Evolutionary conservation across 2,329 filamentous ascomycete genomes (phyloP).

Genomic region (Talaromyces pinophilus): DNA sequence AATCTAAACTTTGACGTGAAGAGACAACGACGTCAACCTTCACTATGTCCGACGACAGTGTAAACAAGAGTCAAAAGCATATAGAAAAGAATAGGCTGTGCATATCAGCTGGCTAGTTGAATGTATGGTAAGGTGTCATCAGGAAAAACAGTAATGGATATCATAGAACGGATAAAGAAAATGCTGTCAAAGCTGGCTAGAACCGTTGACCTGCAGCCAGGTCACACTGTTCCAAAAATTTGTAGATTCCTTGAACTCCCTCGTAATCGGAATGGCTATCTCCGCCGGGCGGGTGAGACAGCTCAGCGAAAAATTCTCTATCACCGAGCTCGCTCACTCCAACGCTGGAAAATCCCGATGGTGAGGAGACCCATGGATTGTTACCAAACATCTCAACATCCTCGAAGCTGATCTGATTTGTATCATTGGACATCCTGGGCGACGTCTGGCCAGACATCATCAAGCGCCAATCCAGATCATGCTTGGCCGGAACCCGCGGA

Average conservation of each 20-base stretch:
- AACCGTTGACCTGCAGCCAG: constrained; percentile 40
- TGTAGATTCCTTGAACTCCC: constrained; percentile 65
- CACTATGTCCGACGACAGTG: neutral
- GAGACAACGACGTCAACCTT: neutral
- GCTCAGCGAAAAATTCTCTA: constrained; percentile 42
- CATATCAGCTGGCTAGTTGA: neutral
- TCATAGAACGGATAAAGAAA: constrained; percentile 12
- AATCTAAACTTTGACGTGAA: neutral
- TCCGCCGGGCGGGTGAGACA: constrained; percentile 36
- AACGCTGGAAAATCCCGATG: constrained; percentile 60
- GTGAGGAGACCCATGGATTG: constrained; percentile 58
- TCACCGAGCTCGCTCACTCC: constrained; percentile 55
- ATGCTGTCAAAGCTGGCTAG: constrained; percentile 23
- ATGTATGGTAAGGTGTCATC: neutral
- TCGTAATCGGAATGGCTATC: constrained; percentile 57
- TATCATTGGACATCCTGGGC: constrained; percentile 29
- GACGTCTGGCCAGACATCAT: constrained; percentile 54
- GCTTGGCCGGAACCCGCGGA: constrained; percentile 26
- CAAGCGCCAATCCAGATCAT: constrained; percentile 55
- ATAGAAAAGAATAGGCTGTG: neutral
- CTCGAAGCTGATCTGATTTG: constrained; percentile 41
- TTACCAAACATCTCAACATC: constrained; percentile 46
- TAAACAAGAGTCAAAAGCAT: neutral
- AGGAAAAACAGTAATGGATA: constrained; percentile 14
- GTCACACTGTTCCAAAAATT: constrained; percentile 66